Evolutionary conservation across 1,284 basidiomycete genomes (phyloP).

Genomic region (Fomitopsis palustris): DNA sequence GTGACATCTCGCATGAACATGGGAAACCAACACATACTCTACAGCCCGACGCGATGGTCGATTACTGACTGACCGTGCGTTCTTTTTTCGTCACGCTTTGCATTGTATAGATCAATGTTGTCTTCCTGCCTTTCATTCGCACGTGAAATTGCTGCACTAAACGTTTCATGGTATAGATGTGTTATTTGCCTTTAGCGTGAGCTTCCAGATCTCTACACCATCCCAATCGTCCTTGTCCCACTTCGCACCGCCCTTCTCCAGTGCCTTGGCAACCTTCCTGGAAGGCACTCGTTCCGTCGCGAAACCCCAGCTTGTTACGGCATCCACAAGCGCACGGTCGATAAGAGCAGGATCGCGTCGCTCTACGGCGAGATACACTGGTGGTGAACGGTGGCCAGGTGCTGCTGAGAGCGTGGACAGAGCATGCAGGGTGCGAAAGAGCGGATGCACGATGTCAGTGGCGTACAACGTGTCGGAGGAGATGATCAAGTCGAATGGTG

Average conservation of each 20-base stretch:
- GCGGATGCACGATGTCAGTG: slow-evolving; percentile 58
- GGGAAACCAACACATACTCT: neutral
- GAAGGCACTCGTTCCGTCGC: slow-evolving; percentile 55
- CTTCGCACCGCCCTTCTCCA: slow-evolving; percentile 51
- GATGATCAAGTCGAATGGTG: slow-evolving; percentile 77
- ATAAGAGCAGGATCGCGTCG: slow-evolving; percentile 70
- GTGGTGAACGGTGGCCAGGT: slow-evolving; percentile 32
- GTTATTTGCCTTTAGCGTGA: slow-evolving; percentile 19
- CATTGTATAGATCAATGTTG: neutral
- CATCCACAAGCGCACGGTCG: slow-evolving; percentile 52
- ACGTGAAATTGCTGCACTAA: neutral
- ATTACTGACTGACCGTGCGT: neutral
- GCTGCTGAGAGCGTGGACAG: slow-evolving; percentile 35
- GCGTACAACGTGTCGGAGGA: slow-evolving; percentile 86
- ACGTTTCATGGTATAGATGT: neutral
- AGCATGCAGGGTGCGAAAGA: slow-evolving; percentile 64
- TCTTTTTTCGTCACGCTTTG: neutral
- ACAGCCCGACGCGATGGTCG: neutral
- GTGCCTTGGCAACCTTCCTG: slow-evolving; percentile 57
- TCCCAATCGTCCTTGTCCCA: slow-evolving; percentile 76
- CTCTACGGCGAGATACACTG: slow-evolving; percentile 74
- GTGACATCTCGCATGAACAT: neutral
- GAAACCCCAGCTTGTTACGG: slow-evolving; percentile 50
- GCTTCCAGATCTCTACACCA: slow-evolving; percentile 72
- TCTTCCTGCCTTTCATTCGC: neutral